Base-by-base conservation (phyloP, 495 filamentous ascomycete genomes). In the Annulohypoxylon nitens region DNA sequence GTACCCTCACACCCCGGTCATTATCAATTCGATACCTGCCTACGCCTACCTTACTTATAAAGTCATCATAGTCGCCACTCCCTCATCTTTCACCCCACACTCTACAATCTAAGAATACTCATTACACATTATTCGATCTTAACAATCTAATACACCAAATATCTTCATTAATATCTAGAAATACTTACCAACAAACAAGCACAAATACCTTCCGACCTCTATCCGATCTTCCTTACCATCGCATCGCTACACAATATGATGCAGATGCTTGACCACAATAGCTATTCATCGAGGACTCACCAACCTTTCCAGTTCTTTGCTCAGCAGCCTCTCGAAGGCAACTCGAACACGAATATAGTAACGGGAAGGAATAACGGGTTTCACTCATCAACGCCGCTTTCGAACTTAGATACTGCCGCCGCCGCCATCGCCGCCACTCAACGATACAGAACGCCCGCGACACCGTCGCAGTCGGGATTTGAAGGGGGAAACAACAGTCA, bases 381-480 rank as follows among this genome's bases (percentile, higher is more conserved):
- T 20, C 25, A 67, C 4, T 50, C 50, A 20, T 64, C 70, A 37
- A 39, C 59, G 37, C 66, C 73, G 14, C 80, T 83, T 68, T 78
- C 83, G n/a, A 78, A 82, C 37, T 74, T 84, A 59, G 81, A 84
- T 61, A 81, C 75, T 18, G 76, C 78, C 39, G 77, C 78, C 55
- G 74, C 78, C 60, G 75, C 78, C 33, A 71, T 79, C 61, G 75
- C 78, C 57, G 75, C 71, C 25, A 67, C 70, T 48, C 71, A 78
- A 65, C 69, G 61, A 62, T 73, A 69, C 70, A 79, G 76, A 74
- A 74, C 71, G 36, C 70, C 66, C 50, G 73, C 70, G 50, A 65
- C 60, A 48, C 62, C 71, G 53, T 76, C 73, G 67, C 70, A 63
- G 61, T 59, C 63, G 62, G 64, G 58, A 1, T 70, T 75, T 37